Percentiles rank a stretch among this genome's conserved stretches.
phyloP scores from a whole-genome alignment of 139 green algal genomes.

The Haematococcus sp. region DNA sequence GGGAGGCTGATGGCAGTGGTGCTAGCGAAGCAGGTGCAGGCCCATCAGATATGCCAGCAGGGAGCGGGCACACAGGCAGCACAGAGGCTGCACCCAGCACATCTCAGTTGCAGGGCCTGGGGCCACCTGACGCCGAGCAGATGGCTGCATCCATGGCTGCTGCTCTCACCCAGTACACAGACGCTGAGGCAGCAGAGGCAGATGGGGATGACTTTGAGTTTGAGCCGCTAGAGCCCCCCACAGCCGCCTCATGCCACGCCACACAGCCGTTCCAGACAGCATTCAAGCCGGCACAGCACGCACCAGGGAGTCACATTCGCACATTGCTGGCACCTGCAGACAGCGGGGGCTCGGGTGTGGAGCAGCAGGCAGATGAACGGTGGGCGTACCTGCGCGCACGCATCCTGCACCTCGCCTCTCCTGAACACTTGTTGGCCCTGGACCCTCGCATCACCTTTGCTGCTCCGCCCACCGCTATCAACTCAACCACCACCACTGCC shows the following conservation, averaged over 20 bases:
- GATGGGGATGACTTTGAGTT: slow-evolving; percentile 35
- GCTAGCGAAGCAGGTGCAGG: neutral
- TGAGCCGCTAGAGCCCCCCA: slow-evolving; percentile 21
- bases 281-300: neutral
- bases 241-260: neutral
- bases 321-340: neutral
- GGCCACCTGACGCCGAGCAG: too few species aligned
- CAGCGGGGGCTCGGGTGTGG: neutral
- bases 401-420: neutral
- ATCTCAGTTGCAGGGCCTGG: too few species aligned
- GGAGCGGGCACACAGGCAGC: too few species aligned
- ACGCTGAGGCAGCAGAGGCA: slow-evolving; percentile 22
- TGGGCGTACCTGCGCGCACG: neutral
- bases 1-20: neutral
- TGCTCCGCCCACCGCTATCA: too few species aligned
- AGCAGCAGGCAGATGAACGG: too few species aligned
- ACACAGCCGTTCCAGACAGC: too few species aligned
- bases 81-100: too few species aligned
- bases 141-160: neutral
- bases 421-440: neutral
- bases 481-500: neutral
- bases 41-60: too few species aligned
- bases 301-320: neutral
- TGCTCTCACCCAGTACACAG: neutral
- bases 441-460: neutral